These are phyloP conservation scores for Sugiyamaella castrensis DNA, from an alignment of 1,139 yeast species.

Conservation along the genomic window DNA sequence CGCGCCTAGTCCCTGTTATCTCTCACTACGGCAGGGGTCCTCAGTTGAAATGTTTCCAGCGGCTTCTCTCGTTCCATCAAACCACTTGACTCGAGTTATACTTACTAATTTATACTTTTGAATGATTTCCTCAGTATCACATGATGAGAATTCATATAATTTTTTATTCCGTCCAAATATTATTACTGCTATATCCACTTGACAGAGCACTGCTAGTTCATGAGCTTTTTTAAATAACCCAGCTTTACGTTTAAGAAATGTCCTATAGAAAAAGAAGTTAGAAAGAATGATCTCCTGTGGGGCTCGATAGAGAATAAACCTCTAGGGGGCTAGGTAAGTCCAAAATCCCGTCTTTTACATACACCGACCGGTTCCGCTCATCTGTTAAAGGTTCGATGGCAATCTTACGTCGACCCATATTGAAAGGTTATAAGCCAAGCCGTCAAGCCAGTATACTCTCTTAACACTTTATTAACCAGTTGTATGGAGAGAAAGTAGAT, in stretches of 20 bases:
- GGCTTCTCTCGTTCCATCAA: too few species aligned
- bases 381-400: slow-evolving; percentile 89
- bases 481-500: too few species aligned
- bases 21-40: too few species aligned
- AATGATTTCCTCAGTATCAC: slow-evolving; percentile 61
- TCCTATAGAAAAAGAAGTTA: slow-evolving; percentile 36
- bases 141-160: slow-evolving; percentile 77
- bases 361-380: slow-evolving; percentile 69
- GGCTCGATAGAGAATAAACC: neutral
- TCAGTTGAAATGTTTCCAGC: too few species aligned
- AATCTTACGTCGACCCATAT: slow-evolving; percentile 97
- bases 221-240: slow-evolving; percentile 96
- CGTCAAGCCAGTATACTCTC: too few species aligned
- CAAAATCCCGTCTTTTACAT: slow-evolving; percentile 23
- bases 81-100: too few species aligned
- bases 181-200: slow-evolving; percentile 87
- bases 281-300: neutral
- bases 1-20: too few species aligned
- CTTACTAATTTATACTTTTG: slow-evolving; percentile 47
- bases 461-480: too few species aligned
- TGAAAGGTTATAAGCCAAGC: neutral
- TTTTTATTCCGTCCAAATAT: slow-evolving; percentile 82
- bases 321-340: neutral
- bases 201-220: slow-evolving; percentile 87
- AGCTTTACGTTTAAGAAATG: slow-evolving; percentile 91